phyloP scores from a whole-genome alignment of 192 early-diverging fungal species.

The Coemansia furcata region DNA sequence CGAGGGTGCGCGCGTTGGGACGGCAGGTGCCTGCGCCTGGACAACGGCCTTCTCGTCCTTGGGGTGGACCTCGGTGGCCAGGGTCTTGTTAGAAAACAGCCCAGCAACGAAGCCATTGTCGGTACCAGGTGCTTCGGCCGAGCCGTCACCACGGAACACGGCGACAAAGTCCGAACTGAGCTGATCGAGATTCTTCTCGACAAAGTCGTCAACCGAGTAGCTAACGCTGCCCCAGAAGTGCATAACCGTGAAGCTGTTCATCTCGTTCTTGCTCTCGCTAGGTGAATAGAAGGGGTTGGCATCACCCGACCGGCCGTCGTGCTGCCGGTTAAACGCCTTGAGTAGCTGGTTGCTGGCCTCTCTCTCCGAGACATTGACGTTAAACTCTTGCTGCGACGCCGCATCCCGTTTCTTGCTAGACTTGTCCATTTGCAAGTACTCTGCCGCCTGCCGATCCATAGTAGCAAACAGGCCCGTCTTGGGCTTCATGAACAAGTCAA shows the following conservation, averaged over 20 bases:
- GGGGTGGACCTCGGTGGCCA: slow-evolving; percentile 79
- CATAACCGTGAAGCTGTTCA: slow-evolving; percentile 46
- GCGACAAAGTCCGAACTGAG: slow-evolving; percentile 83
- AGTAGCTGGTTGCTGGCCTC: slow-evolving; percentile 29
- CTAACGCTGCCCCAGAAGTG: slow-evolving; percentile 52
- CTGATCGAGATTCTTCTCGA: slow-evolving; percentile 74
- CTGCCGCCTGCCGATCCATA: slow-evolving; percentile 63
- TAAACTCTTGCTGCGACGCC: slow-evolving; percentile 33
- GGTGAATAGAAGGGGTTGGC: slow-evolving; percentile 31
- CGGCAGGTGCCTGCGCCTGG: slow-evolving; percentile 68
- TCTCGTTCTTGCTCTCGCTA: slow-evolving; percentile 51
- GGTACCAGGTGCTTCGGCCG: slow-evolving; percentile 53
- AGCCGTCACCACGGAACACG: slow-evolving; percentile 70
- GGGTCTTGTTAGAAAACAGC: slow-evolving; percentile 70
- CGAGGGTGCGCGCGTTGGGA: slow-evolving; percentile 68
- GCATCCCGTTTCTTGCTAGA: too few relatives aligned
- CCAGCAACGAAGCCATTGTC: slow-evolving; percentile 72
- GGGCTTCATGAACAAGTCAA: slow-evolving; percentile 69
- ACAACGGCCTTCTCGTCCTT: slow-evolving; percentile 71
- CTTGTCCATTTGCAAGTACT: background rate
- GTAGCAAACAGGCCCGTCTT: slow-evolving; percentile 72
- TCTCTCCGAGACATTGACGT: too few relatives aligned
- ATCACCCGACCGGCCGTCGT: slow-evolving; percentile 11
- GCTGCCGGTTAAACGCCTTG: slow-evolving; percentile 42
- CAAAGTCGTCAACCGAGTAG: slow-evolving; percentile 82